A percentile compares a stretch with the other conserved stretches of the same genome.
Conservation (phyloP, 306 rosid species). For the Alnus glutinosa region DNA sequence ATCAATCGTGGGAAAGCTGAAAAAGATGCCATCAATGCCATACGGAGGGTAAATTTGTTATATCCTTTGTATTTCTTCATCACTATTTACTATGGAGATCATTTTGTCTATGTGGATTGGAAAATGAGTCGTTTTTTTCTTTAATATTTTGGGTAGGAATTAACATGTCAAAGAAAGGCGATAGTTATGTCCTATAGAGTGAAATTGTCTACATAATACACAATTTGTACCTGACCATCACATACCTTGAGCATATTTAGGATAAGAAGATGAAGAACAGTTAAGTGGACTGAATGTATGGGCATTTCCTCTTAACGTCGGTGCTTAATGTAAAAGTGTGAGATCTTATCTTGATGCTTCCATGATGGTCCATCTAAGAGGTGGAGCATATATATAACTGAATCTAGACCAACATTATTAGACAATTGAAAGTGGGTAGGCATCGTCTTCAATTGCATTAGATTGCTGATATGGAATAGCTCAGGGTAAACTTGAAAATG, state of each 20-base stretch:
- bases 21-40: conserved; percentile 62
- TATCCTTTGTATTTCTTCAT: conserved; percentile 15
- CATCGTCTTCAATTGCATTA: conserved; percentile 4
- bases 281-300: conserved; percentile 6
- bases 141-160: background rate
- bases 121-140: background rate
- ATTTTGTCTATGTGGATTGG: conserved; percentile 4
- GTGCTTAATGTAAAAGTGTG: background rate
- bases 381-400: background rate
- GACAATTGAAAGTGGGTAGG: conserved; percentile 3
- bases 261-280: conserved; percentile 1
- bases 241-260: conserved; percentile 11
- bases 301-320: background rate
- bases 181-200: background rate
- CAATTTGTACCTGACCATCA: background rate
- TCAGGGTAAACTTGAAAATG: conserved; percentile 6
- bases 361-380: conserved; percentile 7
- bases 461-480: conserved; percentile 12
- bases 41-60: conserved; percentile 51
- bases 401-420: background rate
- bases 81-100: conserved; percentile 12
- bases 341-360: background rate
- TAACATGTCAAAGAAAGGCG: background rate
- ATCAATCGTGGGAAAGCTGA: conserved; percentile 66
- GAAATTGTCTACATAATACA: background rate